Evolutionary conservation across 495 filamentous ascomycete genomes (phyloP), one percentile per base, ranked within the genome.

Genomic region (Wilcoxina mikolae): DNA sequence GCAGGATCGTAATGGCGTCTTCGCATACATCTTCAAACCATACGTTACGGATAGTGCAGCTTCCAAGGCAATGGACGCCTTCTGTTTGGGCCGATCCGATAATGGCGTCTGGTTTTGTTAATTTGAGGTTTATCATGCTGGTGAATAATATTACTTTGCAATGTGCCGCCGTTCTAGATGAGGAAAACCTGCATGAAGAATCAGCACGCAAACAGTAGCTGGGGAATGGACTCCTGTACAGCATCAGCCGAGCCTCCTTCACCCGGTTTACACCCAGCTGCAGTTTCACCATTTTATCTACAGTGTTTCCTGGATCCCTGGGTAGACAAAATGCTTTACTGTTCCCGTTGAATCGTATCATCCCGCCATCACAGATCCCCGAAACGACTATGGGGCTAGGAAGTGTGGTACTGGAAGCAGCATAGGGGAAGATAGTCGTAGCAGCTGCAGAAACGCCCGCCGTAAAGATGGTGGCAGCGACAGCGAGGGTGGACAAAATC

Each of bases 1-100:
- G 60, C 52, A 69, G 18, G 66, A 68, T 41, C 58, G 71, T 70
- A 18, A 73, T 62, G 28, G 73, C 73, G 48, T 75, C 73, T 55
- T 75, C 73, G 60, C 73, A 75, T 15, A 76, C 73, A 65, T 64
- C 70, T 50, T 64, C 69, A 69, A 71, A 77, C 75, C 73, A 77
- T 41, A 78, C 68, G 47, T 76, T 76, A 56, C 18, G 4, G 46
- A 49, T 49, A 4, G 46, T 49, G 65, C 73, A 76, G n/a, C 58
- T 42, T 22, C 72, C 73, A 58, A 67, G 58, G 62, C 73, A 77
- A 65, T 78, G 73, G 26, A 76, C 67, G 45, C 73, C 74, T 58
- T 78, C 74, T 53, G 71, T 70, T 62, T 76, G 72, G 57, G 73
- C 72, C 10, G 70, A 65, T 18, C 74, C 74, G 51, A 78, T 72